phyloP scores from a whole-genome alignment of 2,329 filamentous ascomycete species.

The Coniosporium tulheliwenetii region DNA sequence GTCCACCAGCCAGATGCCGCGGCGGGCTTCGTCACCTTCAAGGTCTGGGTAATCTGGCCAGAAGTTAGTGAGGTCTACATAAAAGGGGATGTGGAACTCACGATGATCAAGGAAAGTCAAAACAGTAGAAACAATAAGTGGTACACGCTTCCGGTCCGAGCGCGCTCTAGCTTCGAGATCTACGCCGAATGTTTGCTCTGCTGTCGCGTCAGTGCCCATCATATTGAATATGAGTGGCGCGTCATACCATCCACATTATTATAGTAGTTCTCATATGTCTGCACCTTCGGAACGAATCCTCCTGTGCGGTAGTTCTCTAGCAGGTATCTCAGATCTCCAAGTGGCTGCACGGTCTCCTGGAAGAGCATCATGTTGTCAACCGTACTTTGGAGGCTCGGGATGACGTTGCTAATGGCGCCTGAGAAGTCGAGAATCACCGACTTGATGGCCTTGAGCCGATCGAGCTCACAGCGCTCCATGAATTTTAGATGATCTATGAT shows the following conservation, averaged over 20 bases:
- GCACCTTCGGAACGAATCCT: conserved; percentile 76
- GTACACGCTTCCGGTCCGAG: conserved; percentile 89
- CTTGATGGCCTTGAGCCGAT: conserved; percentile 94
- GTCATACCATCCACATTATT: conserved; percentile 66
- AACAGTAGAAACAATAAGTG: conserved; percentile 79
- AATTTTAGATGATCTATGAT: conserved; percentile 88
- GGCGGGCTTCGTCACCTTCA: conserved; percentile 84
- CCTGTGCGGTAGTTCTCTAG: conserved; percentile 95
- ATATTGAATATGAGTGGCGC: too few relatives aligned
- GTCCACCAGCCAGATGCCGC: conserved; percentile 87
- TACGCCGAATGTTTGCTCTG: conserved; percentile 90
- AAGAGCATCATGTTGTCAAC: conserved; percentile 99
- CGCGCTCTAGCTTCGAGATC: conserved; percentile 91
- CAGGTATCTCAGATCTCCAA: conserved; percentile 79
- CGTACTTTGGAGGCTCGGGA: conserved; percentile 85
- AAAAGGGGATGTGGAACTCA: conserved; percentile 14
- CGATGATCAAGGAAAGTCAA: conserved; percentile 87
- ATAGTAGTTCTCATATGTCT: conserved; percentile 97
- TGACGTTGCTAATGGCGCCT: conserved; percentile 92
- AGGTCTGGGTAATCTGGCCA: conserved; percentile 71
- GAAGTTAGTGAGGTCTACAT: neutral
- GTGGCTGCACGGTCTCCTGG: conserved; percentile 94
- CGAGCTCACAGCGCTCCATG: conserved; percentile 92
- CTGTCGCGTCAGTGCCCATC: neutral
- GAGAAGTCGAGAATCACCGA: conserved; percentile 96